phyloP scores from a whole-genome alignment of 371 early-diverging fungal species.

The Dinochytrium kinnereticum region DNA sequence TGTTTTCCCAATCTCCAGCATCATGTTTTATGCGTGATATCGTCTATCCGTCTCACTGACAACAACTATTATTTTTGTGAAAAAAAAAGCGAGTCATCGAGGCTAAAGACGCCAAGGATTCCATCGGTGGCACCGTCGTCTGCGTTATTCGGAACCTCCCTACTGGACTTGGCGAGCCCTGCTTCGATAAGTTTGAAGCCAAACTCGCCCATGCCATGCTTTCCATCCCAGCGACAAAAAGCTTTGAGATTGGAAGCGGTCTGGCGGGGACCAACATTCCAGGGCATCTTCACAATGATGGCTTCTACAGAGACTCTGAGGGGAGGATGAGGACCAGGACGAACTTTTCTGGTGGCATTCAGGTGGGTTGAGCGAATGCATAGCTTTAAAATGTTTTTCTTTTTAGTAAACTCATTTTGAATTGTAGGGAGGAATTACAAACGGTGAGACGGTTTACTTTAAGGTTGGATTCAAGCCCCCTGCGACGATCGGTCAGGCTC shows the following conservation, averaged over 20 bases:
- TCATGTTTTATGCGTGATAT: no score
- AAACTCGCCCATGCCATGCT: slow-evolving; percentile 97
- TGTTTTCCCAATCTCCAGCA: not conserved
- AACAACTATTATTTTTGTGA: not conserved
- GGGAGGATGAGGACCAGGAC: slow-evolving; percentile 81
- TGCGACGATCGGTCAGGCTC: slow-evolving; percentile 92
- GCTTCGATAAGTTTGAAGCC: slow-evolving; percentile 98
- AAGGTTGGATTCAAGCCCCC: slow-evolving; percentile 96
- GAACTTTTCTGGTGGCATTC: slow-evolving; percentile 95
- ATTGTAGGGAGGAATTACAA: slow-evolving; percentile 93
- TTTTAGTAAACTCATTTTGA: no score
- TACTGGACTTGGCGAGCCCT: slow-evolving; percentile 95
- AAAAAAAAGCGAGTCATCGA: no score
- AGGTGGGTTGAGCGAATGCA: slow-evolving; percentile 54
- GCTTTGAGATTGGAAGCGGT: slow-evolving; percentile 96
- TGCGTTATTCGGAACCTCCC: slow-evolving; percentile 96
- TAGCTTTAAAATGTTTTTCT: not conserved
- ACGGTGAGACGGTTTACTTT: slow-evolving; percentile 96
- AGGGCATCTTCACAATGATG: slow-evolving; percentile 93
- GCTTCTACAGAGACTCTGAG: slow-evolving; percentile 67
- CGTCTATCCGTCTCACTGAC: not conserved
- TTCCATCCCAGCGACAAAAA: slow-evolving; percentile 97
- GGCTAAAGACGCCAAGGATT: slow-evolving; percentile 82
- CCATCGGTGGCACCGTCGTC: slow-evolving; percentile 95
- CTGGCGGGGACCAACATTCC: slow-evolving; percentile 85